phyloP scores from a whole-genome alignment of 75 land plant genomes.

The Pinus tabuliformis region DNA sequence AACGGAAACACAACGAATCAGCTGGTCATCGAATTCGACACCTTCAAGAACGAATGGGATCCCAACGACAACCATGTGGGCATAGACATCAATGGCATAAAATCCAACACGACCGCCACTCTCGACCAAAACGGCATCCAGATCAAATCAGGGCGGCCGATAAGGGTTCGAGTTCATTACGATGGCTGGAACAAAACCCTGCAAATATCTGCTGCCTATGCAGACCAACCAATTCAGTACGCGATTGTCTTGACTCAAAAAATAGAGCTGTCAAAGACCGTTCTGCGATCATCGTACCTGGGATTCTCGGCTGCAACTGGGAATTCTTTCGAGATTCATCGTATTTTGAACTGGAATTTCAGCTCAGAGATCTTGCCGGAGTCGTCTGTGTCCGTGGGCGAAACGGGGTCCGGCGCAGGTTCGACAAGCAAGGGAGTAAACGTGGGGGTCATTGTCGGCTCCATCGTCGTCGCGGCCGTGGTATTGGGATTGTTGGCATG shows the following conservation, averaged over 20 bases:
- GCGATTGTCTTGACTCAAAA: background rate
- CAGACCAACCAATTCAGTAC: background rate
- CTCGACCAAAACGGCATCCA: background rate
- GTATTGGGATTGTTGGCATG: background rate
- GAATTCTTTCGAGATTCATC: conserved; percentile 15
- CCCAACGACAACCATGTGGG: conserved; percentile 37
- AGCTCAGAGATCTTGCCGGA: background rate
- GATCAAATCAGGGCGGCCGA: conserved; percentile 4
- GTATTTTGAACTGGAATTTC: conserved; percentile 33
- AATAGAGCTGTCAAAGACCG: conserved; percentile 24
- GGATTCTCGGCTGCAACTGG: conserved; percentile 62
- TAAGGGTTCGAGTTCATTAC: conserved; percentile 35
- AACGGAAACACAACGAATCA: background rate
- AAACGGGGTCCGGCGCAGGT: background rate
- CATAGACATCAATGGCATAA: conserved; percentile 31
- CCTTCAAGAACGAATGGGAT: conserved; percentile 27
- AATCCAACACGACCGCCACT: background rate
- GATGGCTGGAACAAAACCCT: conserved; percentile 11
- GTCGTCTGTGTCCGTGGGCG: no score
- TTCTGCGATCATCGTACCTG: conserved; percentile 25
- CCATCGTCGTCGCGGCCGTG: background rate
- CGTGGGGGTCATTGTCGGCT: background rate
- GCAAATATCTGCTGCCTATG: background rate
- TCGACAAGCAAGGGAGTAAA: background rate
- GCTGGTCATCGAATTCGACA: conserved; percentile 45